A percentile compares a stretch with the other conserved stretches of the same genome.
Evolutionary conservation across 108 stramenopile species (phyloP).

Genomic region (Seminavis robusta): DNA sequence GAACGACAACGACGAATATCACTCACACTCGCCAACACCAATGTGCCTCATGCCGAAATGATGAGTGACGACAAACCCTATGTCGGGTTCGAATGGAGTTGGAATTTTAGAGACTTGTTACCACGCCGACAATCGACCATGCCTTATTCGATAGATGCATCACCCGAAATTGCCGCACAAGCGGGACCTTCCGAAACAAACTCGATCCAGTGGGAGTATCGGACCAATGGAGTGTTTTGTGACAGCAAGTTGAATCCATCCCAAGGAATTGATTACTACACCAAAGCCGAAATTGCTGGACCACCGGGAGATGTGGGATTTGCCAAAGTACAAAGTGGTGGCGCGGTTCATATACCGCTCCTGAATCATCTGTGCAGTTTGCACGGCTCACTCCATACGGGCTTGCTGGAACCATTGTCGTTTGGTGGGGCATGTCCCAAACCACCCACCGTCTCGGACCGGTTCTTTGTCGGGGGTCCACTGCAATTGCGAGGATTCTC

Average conservation of each 20-base stretch:
- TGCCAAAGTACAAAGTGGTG: slow-evolving; percentile 56
- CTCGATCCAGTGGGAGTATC: slow-evolving; percentile 51
- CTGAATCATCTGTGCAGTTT: slow-evolving; percentile 22
- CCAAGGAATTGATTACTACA: slow-evolving; percentile 48
- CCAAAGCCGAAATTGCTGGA: slow-evolving; percentile 57
- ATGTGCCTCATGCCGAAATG: too few relatives aligned
- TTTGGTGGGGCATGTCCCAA: slow-evolving; percentile 65
- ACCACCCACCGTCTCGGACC: slow-evolving; percentile 59
- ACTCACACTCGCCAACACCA: slow-evolving; percentile 52
- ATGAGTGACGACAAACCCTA: slow-evolving; percentile 24
- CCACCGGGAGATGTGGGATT: slow-evolving; percentile 81
- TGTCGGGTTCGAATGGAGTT: slow-evolving; percentile 65
- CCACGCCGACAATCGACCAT: slow-evolving; percentile 57
- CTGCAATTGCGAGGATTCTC: slow-evolving; percentile 75
- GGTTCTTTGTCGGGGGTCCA: slow-evolving; percentile 82
- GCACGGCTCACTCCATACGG: slow-evolving; percentile 62
- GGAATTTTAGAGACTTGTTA: slow-evolving; percentile 54
- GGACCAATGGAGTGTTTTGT: slow-evolving; percentile 43
- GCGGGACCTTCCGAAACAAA: slow-evolving; percentile 60
- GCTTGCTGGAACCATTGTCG: slow-evolving; percentile 43
- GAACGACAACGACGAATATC: slow-evolving; percentile 56
- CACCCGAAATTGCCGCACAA: slow-evolving; percentile 57
- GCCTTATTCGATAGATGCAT: slow-evolving; percentile 69
- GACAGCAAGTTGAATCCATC: slow-evolving; percentile 38
- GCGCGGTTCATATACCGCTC: slow-evolving; percentile 46